A percentile compares a stretch with the other conserved stretches of the same genome.
phyloP scores from a whole-genome alignment of 192 early-diverging fungal species.

The Linnemannia exigua region DNA sequence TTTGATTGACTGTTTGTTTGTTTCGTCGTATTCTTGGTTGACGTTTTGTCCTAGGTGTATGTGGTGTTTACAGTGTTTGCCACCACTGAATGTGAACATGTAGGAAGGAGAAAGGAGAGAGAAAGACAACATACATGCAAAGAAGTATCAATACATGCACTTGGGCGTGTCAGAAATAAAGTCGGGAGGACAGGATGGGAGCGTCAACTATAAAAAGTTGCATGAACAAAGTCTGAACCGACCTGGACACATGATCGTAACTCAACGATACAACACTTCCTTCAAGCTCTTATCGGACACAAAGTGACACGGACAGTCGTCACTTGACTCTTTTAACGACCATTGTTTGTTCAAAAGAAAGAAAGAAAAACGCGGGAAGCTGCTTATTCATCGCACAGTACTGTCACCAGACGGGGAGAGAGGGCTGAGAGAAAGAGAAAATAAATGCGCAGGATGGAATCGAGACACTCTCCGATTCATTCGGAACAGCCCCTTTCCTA shows the following conservation, averaged over 20 bases:
- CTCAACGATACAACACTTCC: too few species aligned
- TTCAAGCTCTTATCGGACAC: too few species aligned
- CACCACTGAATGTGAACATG: not conserved
- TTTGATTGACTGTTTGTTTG: too few species aligned
- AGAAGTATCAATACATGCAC: too few species aligned
- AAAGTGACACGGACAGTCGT: not conserved
- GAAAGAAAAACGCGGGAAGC: not conserved
- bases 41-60: too few species aligned
- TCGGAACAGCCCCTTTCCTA: slow-evolving; percentile 6
- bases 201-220: not conserved
- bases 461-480: slow-evolving; percentile 18
- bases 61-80: not conserved
- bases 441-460: not conserved
- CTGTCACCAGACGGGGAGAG: not conserved
- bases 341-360: too few species aligned
- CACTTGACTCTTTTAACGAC: not conserved
- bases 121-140: too few species aligned
- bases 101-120: too few species aligned
- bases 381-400: not conserved
- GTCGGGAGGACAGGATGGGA: not conserved
- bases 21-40: too few species aligned
- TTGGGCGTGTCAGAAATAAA: too few species aligned
- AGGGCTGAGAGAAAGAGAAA: not conserved
- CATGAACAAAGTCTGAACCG: not conserved
- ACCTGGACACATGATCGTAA: not conserved